Base-by-base conservation (phyloP, 106 monocot species). In the Amphibolis antarctica region DNA sequence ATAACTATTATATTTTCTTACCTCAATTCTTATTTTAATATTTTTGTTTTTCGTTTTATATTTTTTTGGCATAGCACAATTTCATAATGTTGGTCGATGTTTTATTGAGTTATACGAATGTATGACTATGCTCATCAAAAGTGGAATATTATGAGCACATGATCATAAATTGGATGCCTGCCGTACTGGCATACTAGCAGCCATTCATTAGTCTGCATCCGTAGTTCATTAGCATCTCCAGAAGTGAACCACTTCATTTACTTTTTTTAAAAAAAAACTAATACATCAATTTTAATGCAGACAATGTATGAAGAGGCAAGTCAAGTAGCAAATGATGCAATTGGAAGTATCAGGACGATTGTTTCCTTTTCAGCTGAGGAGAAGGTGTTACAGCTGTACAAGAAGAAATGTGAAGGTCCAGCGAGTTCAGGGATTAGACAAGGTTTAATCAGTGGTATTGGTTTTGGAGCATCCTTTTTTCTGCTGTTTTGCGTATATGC, bases 271-370 rank as follows among this genome's bases (percentile, higher is more conserved):
- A 10, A 24, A 10, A 54, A 55, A 22, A 50, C 0, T 20, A 50
- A 50, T 46, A 28, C 36, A 46, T 58, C 9, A 1, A 24, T 53
- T 0, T 12, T 6, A 15, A 55, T 55, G 17, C 46, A 72, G 72
- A 47, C 21, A 15, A 72, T 72, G 72, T 72, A 72, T 45, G 72
- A 72, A 53, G 64, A 72, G 19, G 78, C 66, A 22, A 72, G 71
- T 30, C 47, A 71, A 14, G 30, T 67, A 15, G 69, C 68, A 15
- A 64, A 74, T 22, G 45, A 55, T 42, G 57, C 59, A 10, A 69
- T 66, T 53, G 31, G 63, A 18, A 69, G 72, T 28, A 72, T 72
- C 23, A 21, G 72, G n/a, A 72, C 72, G 1, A 30, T 72, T 5
- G 64, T 55, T 28, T 72, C 72, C 14, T 72, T 72, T 20, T 63